Base-by-base conservation (phyloP, 2,329 filamentous ascomycete genomes). In the Ophiostoma himal-ulmi region DNA sequence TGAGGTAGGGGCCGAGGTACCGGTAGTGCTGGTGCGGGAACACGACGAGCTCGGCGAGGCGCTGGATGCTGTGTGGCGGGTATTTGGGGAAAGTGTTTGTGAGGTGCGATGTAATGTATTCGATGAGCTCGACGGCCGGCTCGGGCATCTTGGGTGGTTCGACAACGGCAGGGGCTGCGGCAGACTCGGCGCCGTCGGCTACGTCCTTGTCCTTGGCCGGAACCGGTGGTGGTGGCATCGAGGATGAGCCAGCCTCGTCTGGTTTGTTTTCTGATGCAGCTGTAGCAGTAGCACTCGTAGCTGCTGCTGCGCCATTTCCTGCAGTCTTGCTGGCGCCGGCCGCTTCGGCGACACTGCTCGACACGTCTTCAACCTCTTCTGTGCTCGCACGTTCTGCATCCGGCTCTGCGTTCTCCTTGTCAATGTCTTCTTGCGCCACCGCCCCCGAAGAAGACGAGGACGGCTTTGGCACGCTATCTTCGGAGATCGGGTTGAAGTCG, bases 11-110 rank as follows among this genome's bases (percentile, higher is more conserved):
- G 0, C 92, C 88, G 2, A 98, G 85, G 69, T 89, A 91, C 72
- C 86, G 88, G 82, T 98, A 97, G 80, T 97, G 91, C 70, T 85
- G 84, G 72, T 83, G 89, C 0, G 95, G 95, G 36, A 84, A 81
- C 48, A 96, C 83, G 5, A 97, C 83, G 39, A 98, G 89, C 82
- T 99, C 95, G 30, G 93, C 88, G 30, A 99, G 86, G 54, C 95
- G 91, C 80, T 99, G 95, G 73, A 97, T 86, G 3, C 95, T 98
- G 78, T 98, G 93, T 0, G 95, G 95, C 1, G 95, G 94, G 75
- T 91, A 86, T 3, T 83, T 82, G 30, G 86, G 78, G 79, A 99
- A 99, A 74, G 85, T 86, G 2, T 82, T 83, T 68, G 80, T 83
- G 54, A 97, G 82, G 20, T 89, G 88, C 6, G 80, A 79, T 54